Conservation (phyloP, 305 asterid species). For the Lippia alba region DNA sequence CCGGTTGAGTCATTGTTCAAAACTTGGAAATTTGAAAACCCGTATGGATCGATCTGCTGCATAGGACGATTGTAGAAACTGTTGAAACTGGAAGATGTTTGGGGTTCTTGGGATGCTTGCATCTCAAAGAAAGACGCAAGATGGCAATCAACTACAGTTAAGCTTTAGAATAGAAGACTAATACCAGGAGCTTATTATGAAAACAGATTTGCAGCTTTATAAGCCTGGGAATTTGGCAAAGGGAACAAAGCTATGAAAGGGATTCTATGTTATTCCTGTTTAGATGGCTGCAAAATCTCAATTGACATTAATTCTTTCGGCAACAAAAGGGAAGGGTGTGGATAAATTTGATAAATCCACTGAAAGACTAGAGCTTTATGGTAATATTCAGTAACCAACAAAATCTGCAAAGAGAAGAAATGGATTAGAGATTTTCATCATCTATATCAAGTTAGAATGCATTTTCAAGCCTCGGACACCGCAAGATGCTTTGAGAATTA, state of each 20-base stretch:
- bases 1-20: constrained; percentile 53
- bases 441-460: constrained; percentile 6
- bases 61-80: constrained; percentile 52
- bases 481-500: background rate
- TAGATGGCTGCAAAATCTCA: constrained; percentile 19
- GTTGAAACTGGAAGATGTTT: constrained; percentile 49
- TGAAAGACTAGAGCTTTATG: constrained; percentile 21
- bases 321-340: constrained; percentile 1
- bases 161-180: constrained; percentile 13
- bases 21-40: constrained; percentile 50
- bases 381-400: constrained; percentile 19
- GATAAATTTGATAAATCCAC: constrained; percentile 13
- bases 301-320: constrained; percentile 13
- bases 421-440: constrained; percentile 30
- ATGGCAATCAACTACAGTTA: constrained; percentile 12
- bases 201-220: background rate
- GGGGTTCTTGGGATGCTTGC: constrained; percentile 68
- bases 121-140: constrained; percentile 40
- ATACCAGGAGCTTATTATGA: background rate
- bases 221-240: background rate
- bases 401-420: constrained; percentile 37
- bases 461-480: constrained; percentile 3
- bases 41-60: constrained; percentile 56
- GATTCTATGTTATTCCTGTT: constrained; percentile 25
- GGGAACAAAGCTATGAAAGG: constrained; percentile 18